Conservation (phyloP, 169 alveolate genomes). For the Babesia sp. region DNA sequence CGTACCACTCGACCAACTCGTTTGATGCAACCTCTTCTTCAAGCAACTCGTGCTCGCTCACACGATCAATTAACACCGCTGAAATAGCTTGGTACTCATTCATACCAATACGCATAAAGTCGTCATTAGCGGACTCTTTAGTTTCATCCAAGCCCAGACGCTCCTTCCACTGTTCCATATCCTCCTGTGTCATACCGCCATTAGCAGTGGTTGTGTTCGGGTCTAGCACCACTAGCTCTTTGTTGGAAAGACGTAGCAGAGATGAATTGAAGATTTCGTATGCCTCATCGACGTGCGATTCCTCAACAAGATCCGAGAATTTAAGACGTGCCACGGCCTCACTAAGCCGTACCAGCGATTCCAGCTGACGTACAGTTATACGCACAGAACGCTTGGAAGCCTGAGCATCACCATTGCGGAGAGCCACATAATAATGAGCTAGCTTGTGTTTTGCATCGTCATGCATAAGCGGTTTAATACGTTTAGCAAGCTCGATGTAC, state of each 20-base stretch:
- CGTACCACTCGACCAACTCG: slow-evolving; percentile 74
- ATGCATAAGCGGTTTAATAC: slow-evolving; percentile 90
- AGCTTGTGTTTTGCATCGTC: slow-evolving; percentile 89
- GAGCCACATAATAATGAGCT: slow-evolving; percentile 87
- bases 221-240: slow-evolving; percentile 64
- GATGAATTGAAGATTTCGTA: slow-evolving; percentile 88
- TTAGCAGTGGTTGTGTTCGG: slow-evolving; percentile 31
- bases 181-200: slow-evolving; percentile 11
- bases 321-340: slow-evolving; percentile 95
- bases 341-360: slow-evolving; percentile 90
- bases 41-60: slow-evolving; percentile 69
- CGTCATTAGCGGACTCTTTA: neutral
- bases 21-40: slow-evolving; percentile 68
- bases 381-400: slow-evolving; percentile 87
- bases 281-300: slow-evolving; percentile 92
- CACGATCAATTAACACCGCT: slow-evolving; percentile 74
- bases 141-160: neutral
- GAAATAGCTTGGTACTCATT: slow-evolving; percentile 72
- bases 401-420: slow-evolving; percentile 88
- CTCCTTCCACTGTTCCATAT: neutral
- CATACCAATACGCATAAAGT: slow-evolving; percentile 51
- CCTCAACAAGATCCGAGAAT: slow-evolving; percentile 85
- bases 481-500: slow-evolving; percentile 89
- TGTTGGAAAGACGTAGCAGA: slow-evolving; percentile 73
- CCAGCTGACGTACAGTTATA: slow-evolving; percentile 95